These are phyloP conservation scores for Rhododendron ferrugineum DNA, from an alignment of 148 eudicot species.

Conservation along the genomic window DNA sequence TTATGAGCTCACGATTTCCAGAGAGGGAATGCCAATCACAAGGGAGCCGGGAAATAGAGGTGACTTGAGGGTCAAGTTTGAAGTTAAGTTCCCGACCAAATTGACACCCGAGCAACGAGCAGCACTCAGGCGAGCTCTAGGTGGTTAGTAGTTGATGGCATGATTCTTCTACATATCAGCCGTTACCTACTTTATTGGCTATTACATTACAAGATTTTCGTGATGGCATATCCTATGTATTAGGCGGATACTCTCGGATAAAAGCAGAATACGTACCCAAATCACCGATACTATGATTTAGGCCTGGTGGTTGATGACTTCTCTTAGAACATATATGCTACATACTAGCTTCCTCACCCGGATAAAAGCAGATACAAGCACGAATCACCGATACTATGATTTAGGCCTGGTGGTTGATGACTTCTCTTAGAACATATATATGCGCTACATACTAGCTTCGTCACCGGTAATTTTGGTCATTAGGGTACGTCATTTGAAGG, in stretches of 20 bases:
- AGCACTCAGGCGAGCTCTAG: conserved; percentile 52
- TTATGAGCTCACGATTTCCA: conserved; percentile 45
- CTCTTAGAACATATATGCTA: neutral
- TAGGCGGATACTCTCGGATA: neutral
- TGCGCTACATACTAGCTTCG: neutral
- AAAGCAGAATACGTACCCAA: too few relatives aligned
- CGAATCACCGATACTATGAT: neutral
- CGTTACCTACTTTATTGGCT: neutral
- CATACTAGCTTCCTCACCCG: neutral
- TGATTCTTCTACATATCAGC: neutral
- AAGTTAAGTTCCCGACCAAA: conserved; percentile 55
- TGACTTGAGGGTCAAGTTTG: conserved; percentile 59
- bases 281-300: neutral
- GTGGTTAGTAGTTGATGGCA: conserved; percentile 18
- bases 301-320: neutral
- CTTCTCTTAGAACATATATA: neutral
- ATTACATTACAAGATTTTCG: neutral
- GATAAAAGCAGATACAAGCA: neutral
- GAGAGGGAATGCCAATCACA: conserved; percentile 76
- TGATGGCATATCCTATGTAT: neutral
- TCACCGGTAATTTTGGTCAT: neutral
- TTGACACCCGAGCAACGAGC: conserved; percentile 51
- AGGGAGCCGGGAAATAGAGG: conserved; percentile 60
- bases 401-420: neutral
- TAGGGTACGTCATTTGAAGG: neutral